These are phyloP conservation scores for Lycium barbarum DNA, from an alignment of 257 asterid genomes.

Conservation along the genomic window DNA sequence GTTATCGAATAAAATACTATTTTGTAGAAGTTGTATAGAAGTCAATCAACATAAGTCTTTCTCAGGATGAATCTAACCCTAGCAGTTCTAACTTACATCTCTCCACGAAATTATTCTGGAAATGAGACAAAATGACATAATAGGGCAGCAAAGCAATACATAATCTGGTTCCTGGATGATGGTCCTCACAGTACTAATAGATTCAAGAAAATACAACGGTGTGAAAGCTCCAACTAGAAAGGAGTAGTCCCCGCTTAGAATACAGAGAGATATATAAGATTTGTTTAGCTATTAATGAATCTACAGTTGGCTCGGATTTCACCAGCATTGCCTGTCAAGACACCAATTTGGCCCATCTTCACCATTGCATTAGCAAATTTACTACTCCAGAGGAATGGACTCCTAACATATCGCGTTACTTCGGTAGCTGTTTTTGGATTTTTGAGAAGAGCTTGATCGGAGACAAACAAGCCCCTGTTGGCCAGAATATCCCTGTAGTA, in stretches of 20 bases:
- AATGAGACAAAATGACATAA: background rate
- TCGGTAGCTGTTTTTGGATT: slow-evolving; percentile 37
- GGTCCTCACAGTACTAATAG: background rate
- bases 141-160: background rate
- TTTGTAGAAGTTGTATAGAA: too few relatives aligned
- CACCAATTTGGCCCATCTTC: slow-evolving; percentile 52
- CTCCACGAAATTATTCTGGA: background rate
- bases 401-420: slow-evolving; percentile 44
- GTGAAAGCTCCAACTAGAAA: background rate
- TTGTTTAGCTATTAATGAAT: slow-evolving; percentile 44
- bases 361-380: slow-evolving; percentile 54
- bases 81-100: background rate
- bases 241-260: background rate
- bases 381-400: slow-evolving; percentile 39
- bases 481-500: slow-evolving; percentile 42
- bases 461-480: slow-evolving; percentile 47
- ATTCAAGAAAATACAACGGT: background rate
- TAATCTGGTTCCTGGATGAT: background rate
- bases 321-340: slow-evolving; percentile 54
- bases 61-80: too few relatives aligned
- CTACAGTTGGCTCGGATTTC: slow-evolving; percentile 69
- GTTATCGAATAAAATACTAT: too few relatives aligned
- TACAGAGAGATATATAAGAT: background rate
- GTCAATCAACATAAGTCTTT: too few relatives aligned
- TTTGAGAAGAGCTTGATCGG: slow-evolving; percentile 51